phyloP scores from a whole-genome alignment of 352 stramenopile genomes.

The Phytopythium cucurbitacearum region DNA sequence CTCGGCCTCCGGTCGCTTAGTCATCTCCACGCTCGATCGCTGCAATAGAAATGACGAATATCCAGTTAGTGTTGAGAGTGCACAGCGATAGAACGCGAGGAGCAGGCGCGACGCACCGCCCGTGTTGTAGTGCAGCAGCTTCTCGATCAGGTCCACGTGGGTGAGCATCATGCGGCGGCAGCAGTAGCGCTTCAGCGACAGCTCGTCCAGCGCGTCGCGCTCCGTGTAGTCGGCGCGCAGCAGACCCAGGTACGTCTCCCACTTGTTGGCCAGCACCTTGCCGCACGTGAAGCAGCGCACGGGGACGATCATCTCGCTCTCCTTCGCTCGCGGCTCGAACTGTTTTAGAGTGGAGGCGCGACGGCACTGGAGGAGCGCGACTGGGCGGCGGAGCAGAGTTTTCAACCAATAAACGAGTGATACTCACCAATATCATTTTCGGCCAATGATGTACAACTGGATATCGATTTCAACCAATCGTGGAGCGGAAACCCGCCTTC shows the following conservation, averaged over 20 bases:
- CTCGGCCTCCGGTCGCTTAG: conserved; percentile 14
- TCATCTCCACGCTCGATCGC: conserved; percentile 82
- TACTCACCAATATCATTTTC: no score
- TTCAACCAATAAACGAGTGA: no score
- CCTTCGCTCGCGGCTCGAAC: background rate
- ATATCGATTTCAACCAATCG: no score
- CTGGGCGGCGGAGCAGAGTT: background rate
- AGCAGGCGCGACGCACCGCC: conserved; percentile 41
- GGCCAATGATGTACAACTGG: no score
- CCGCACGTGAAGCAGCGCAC: conserved; percentile 99
- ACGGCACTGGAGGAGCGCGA: background rate
- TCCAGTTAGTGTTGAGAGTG: background rate
- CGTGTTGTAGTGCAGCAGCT: conserved; percentile 99
- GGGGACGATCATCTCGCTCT: conserved; percentile 95
- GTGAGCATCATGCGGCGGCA: conserved; percentile 99
- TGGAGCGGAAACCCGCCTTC: no score
- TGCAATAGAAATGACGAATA: conserved; percentile 20
- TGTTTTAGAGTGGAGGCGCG: background rate
- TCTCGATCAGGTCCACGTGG: conserved; percentile 99
- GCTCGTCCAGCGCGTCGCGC: conserved; percentile 96
- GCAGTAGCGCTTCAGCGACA: conserved; percentile 99
- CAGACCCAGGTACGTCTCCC: conserved; percentile 98
- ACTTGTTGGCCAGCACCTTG: conserved; percentile 99
- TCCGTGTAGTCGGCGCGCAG: conserved; percentile 97
- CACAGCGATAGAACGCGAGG: conserved; percentile 1